Conservation (phyloP, 805 yeast genomes). For the Pichia pseudocactophila region DNA sequence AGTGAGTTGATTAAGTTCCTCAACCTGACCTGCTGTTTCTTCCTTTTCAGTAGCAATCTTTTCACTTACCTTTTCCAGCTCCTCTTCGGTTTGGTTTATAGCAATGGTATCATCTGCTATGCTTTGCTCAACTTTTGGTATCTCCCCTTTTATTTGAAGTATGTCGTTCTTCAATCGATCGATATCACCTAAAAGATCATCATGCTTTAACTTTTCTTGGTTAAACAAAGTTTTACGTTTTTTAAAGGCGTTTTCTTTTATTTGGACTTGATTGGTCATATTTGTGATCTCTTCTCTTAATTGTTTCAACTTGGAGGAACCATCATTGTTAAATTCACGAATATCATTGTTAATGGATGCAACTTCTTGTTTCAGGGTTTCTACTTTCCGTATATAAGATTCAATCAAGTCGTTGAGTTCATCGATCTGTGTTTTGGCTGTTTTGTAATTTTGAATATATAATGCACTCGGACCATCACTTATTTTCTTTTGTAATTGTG, state of each 20-base stretch:
- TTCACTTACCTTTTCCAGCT: constrained; percentile 23
- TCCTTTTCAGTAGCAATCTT: constrained; percentile 47
- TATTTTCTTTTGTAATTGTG: constrained; percentile 44
- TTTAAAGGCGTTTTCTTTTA: constrained; percentile 34
- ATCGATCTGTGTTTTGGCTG: constrained; percentile 24
- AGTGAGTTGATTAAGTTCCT: constrained; percentile 60
- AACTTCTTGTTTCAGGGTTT: constrained; percentile 37
- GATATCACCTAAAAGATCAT: constrained; percentile 55
- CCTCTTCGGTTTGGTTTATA: constrained; percentile 21
- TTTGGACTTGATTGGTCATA: constrained; percentile 29
- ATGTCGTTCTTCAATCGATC: constrained; percentile 35
- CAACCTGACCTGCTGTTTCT: constrained; percentile 58
- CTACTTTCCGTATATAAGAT: constrained; percentile 31
- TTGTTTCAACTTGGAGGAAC: constrained; percentile 69
- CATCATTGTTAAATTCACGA: constrained; percentile 69
- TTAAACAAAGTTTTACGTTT: constrained; percentile 48
- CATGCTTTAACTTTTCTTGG: constrained; percentile 57
- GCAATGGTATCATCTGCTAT: constrained; percentile 19
- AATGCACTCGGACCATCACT: constrained; percentile 48
- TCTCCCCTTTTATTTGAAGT: constrained; percentile 26
- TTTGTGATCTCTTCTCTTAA: constrained; percentile 42
- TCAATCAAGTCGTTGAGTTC: constrained; percentile 38
- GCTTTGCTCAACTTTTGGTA: constrained; percentile 30
- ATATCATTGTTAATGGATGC: constrained; percentile 60
- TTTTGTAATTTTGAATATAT: constrained; percentile 35